These are phyloP conservation scores for Coemansia sp. DNA, from an alignment of 192 early-diverging fungal genomes.

Conservation along the genomic window DNA sequence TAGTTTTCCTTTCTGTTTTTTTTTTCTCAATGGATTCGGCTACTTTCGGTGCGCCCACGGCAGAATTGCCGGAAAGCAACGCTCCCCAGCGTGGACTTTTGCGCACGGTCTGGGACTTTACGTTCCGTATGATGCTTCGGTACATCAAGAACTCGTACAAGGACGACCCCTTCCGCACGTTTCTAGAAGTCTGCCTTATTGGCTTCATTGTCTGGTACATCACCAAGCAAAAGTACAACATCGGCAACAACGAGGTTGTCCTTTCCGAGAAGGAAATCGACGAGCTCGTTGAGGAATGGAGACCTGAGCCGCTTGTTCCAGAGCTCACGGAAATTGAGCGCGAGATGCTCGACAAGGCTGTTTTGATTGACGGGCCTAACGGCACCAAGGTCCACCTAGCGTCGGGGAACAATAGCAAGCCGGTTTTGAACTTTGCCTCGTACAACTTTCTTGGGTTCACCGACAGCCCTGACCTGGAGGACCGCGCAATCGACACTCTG, in stretches of 20 bases:
- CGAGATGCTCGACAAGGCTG: slow-evolving; percentile 75
- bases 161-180: slow-evolving; percentile 86
- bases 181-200: slow-evolving; percentile 80
- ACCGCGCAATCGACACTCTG: slow-evolving; percentile 80
- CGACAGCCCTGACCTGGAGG: slow-evolving; percentile 70
- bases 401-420: slow-evolving; percentile 43
- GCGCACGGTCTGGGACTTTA: slow-evolving; percentile 45
- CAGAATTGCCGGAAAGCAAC: not conserved
- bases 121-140: slow-evolving; percentile 66
- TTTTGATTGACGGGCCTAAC: slow-evolving; percentile 66
- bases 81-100: slow-evolving; percentile 24
- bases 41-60: slow-evolving; percentile 7
- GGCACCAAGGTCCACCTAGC: slow-evolving; percentile 51
- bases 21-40: slow-evolving; percentile 19
- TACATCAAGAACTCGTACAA: slow-evolving; percentile 92
- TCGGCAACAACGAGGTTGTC: slow-evolving; percentile 70
- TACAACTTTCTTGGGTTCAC: slow-evolving; percentile 87
- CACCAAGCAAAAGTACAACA: slow-evolving; percentile 75
- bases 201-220: slow-evolving; percentile 89
- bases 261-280: slow-evolving; percentile 93
- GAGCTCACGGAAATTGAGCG: slow-evolving; percentile 66
- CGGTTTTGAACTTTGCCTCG: slow-evolving; percentile 73
- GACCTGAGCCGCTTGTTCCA: slow-evolving; percentile 90
- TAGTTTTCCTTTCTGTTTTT: not conserved
- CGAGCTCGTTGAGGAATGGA: slow-evolving; percentile 93